phyloP scores from a whole-genome alignment of 2,329 filamentous ascomycete genomes.

The Bipolaris cookei region DNA sequence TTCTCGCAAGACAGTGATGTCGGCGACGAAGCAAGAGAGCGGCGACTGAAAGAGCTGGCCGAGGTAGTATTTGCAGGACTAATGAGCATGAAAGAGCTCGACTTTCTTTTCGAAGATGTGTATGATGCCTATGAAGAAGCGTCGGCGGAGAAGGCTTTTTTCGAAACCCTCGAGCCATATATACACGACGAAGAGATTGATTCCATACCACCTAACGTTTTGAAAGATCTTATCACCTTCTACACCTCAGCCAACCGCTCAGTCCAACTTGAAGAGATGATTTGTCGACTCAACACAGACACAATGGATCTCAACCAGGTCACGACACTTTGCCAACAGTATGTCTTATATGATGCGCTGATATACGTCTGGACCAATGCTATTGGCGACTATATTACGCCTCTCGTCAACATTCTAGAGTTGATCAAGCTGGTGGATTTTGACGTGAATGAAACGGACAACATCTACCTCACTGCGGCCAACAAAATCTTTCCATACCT shows the following conservation, averaged over 20 bases:
- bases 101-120: slow-evolving; percentile 89
- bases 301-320: slow-evolving; percentile 95
- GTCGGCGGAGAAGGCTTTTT: slow-evolving; percentile 74
- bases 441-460: slow-evolving; percentile 63
- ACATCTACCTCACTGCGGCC: slow-evolving; percentile 71
- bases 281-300: slow-evolving; percentile 87
- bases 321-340: slow-evolving; percentile 86
- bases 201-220: slow-evolving; percentile 77
- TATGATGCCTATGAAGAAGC: slow-evolving; percentile 89
- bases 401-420: slow-evolving; percentile 79
- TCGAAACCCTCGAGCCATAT: slow-evolving; percentile 86
- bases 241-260: slow-evolving; percentile 79
- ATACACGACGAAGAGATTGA: slow-evolving; percentile 80
- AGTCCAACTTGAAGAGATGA: slow-evolving; percentile 84
- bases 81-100: slow-evolving; percentile 74
- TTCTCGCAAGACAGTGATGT: slow-evolving; percentile 69
- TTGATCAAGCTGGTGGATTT: slow-evolving; percentile 65
- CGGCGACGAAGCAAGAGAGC: slow-evolving; percentile 58
- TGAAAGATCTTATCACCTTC: slow-evolving; percentile 84
- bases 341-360: slow-evolving; percentile 91
- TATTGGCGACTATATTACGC: slow-evolving; percentile 86
- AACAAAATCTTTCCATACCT: slow-evolving; percentile 95
- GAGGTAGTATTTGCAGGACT: slow-evolving; percentile 85
- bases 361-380: slow-evolving; percentile 98
- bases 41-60: slow-evolving; percentile 76